These are phyloP conservation scores for Linanthus parryae DNA, from an alignment of 148 eudicot genomes.

Conservation along the genomic window DNA sequence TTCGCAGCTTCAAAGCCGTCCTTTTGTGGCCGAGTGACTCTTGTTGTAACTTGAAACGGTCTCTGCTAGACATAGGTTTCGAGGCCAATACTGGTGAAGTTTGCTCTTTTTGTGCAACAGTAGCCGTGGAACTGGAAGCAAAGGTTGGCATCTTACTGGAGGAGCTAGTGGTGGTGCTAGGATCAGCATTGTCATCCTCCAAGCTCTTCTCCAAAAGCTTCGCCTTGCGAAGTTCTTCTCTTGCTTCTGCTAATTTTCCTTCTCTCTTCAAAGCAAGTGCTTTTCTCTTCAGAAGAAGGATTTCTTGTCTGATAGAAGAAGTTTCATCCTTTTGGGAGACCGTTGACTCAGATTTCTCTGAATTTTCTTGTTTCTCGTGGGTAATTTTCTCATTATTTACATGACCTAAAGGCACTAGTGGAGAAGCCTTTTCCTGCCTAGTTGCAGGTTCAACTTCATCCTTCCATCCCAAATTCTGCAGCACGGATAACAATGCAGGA, in stretches of 20 bases:
- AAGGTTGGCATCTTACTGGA: too few relatives aligned
- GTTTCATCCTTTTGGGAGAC: conserved; percentile 24
- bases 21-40: conserved; percentile 84
- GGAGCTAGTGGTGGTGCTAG: conserved; percentile 21
- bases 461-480: conserved; percentile 6
- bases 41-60: conserved; percentile 73
- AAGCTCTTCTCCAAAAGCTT: conserved; percentile 62
- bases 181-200: conserved; percentile 33
- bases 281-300: conserved; percentile 62
- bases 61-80: conserved; percentile 54
- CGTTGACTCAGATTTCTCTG: conserved; percentile 11
- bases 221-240: conserved; percentile 74
- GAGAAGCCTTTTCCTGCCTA: conserved; percentile 2
- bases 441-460: conserved; percentile 7
- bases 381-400: conserved; percentile 1
- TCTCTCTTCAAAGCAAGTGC: conserved; percentile 75
- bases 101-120: conserved; percentile 14
- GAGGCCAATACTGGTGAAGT: conserved; percentile 25
- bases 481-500: not conserved
- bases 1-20: conserved; percentile 66
- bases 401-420: conserved; percentile 4
- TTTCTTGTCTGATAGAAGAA: conserved; percentile 53
- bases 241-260: conserved; percentile 81
- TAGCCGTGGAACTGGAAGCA: conserved; percentile 23
- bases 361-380: conserved; percentile 25